Evolutionary conservation across 768 basidiomycete species (phyloP).

Genomic region (Tricholoma bakamatsutake): DNA sequence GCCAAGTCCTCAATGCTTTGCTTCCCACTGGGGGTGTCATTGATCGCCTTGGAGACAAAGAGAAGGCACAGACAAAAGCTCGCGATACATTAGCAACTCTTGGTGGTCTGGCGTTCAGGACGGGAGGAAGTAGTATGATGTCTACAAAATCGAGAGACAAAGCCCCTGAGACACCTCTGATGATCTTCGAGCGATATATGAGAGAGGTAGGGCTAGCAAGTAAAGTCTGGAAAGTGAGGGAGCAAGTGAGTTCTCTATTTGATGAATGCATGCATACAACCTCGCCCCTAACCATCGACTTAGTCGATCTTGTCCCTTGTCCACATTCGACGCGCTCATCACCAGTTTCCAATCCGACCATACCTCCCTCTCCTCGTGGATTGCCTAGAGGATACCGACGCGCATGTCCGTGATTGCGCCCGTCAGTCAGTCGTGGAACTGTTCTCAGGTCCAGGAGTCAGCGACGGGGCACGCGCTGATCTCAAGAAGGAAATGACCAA

Average conservation of each 20-base stretch:
- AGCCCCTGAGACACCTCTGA: constrained; percentile 61
- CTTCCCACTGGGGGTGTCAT: constrained; percentile 72
- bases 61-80: constrained; percentile 66
- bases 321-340: constrained; percentile 64
- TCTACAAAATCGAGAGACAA: constrained; percentile 50
- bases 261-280: not conserved
- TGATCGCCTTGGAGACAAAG: constrained; percentile 82
- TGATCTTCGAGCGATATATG: constrained; percentile 65
- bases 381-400: constrained; percentile 85
- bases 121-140: constrained; percentile 37
- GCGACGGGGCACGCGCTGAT: constrained; percentile 85
- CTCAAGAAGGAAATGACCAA: constrained; percentile 88
- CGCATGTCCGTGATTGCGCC: constrained; percentile 83
- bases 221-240: constrained; percentile 82
- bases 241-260: constrained; percentile 55
- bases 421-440: constrained; percentile 76
- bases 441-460: constrained; percentile 78
- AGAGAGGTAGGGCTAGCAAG: constrained; percentile 69
- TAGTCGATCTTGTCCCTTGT: constrained; percentile 65
- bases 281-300: not conserved
- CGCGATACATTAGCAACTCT: constrained; percentile 71
- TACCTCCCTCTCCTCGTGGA: constrained; percentile 80
- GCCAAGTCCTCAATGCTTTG: constrained; percentile 62
- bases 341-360: constrained; percentile 73
- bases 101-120: constrained; percentile 65